These are phyloP conservation scores for Spergularia azorica DNA, from an alignment of 179 eudicot species.

Conservation along the genomic window DNA sequence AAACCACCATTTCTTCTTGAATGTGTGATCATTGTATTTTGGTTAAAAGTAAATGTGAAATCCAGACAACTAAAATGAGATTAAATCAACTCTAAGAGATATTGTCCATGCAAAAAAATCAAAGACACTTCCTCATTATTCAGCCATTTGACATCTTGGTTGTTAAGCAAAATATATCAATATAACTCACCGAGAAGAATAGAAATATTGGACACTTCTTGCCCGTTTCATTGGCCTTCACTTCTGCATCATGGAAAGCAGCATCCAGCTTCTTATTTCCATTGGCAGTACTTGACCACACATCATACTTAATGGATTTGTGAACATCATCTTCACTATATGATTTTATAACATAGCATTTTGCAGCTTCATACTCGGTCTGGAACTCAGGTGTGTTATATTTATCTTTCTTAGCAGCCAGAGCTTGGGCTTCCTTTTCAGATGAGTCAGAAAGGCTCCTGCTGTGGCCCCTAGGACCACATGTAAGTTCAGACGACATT, in stretches of 20 bases:
- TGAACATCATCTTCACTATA: conserved; percentile 96
- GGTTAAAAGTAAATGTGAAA: too few species aligned
- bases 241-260: conserved; percentile 71
- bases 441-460: conserved; percentile 31
- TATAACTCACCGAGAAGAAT: conserved; percentile 76
- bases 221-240: conserved; percentile 52
- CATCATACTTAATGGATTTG: conserved; percentile 79
- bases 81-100: too few species aligned
- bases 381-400: conserved; percentile 61
- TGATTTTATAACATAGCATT: conserved; percentile 82
- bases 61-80: too few species aligned
- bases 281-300: conserved; percentile 90
- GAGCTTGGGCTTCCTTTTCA: conserved; percentile 31
- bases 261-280: conserved; percentile 84
- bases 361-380: conserved; percentile 63
- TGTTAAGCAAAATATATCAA: neutral
- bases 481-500: conserved; percentile 49
- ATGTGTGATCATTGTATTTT: too few species aligned
- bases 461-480: conserved; percentile 73
- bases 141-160: neutral
- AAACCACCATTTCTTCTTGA: neutral
- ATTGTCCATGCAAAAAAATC: too few species aligned
- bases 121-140: neutral
- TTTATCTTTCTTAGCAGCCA: conserved; percentile 32
- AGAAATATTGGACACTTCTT: conserved; percentile 70